phyloP scores from a whole-genome alignment of 257 asterid species.

The Craterostigma plantagineum region DNA sequence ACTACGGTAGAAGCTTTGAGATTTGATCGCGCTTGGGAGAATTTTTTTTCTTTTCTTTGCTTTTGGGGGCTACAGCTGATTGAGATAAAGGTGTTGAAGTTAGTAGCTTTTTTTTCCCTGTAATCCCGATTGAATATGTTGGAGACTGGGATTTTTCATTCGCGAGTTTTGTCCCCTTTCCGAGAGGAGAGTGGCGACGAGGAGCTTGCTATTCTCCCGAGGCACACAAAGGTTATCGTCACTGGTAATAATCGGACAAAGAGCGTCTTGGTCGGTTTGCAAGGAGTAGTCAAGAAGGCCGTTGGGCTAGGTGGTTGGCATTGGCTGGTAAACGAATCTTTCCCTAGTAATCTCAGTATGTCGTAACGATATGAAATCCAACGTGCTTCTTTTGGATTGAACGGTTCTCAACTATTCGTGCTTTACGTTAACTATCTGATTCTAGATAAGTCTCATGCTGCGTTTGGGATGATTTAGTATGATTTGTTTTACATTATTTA shows the following conservation, averaged over 20 bases:
- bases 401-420: too few relatives aligned
- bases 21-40: too few relatives aligned
- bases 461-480: not conserved
- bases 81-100: too few relatives aligned
- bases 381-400: too few relatives aligned
- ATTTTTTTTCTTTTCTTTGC: too few relatives aligned
- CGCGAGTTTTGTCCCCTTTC: constrained; percentile 54
- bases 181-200: constrained; percentile 56
- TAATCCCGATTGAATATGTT: constrained; percentile 27
- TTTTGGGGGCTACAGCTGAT: too few relatives aligned
- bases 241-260: constrained; percentile 2
- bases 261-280: not conserved
- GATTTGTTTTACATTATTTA: not conserved
- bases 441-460: too few relatives aligned
- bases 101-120: too few relatives aligned
- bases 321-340: constrained; percentile 1
- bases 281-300: constrained; percentile 1
- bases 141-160: constrained; percentile 46
- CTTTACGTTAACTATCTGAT: too few relatives aligned
- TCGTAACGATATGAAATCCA: too few relatives aligned
- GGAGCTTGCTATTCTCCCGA: constrained; percentile 1
- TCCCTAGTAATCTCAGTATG: not conserved
- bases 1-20: too few relatives aligned
- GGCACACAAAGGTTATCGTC: constrained; percentile 4
- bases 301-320: constrained; percentile 4